Base-by-base conservation (phyloP, 2,329 filamentous ascomycete species). In the Gliomastix tumulicola region DNA sequence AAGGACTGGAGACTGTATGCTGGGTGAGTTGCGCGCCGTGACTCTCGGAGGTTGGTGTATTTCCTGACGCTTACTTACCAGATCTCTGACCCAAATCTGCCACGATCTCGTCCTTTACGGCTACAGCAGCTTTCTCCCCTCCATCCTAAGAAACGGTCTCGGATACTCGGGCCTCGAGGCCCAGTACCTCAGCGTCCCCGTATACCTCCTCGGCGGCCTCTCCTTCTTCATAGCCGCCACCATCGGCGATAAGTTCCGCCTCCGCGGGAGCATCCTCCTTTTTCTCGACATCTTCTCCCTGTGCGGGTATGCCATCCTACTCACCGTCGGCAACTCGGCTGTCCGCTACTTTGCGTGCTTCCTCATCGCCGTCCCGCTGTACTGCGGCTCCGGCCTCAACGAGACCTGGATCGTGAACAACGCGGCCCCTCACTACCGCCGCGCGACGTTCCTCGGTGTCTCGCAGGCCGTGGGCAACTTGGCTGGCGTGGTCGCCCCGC, bases 81-180 rank as follows among this genome's bases (percentile, higher is more conserved):
- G 34, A 19, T 15, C 34, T 84, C 49, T 57, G 85, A 25, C 23
- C 82, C 81, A 0, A 73, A 65, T 41, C 58, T 75, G 25, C 74
- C 64, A 83, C 77, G 2, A 85, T 86, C 42, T 83, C 2, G 70
- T 79, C 41, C 83, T 83, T 45, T 84, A 76, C 74, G 85, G 50
- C 61, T 69, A 36, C 71, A 68, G 0, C 71, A 84, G 41, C 75
- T 79, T 4, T 53, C 20, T 36, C 47, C 70, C 80, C 34, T 76
- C 34, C 19, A 36, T 36, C 27, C 27, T 36, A 23, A 51, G 4
- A 81, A 76, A 57, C 19, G 30, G 84, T 41, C 76, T 79, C 3
- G 53, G 51, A 4, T 82, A 76, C 57, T 63, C 66, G 1, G 62
- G 62, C 0, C 65, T 74, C 0, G 66, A 79, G 45, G 71, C 80